phyloP scores from a whole-genome alignment of 2,329 filamentous ascomycete species.

The Cercospora brassicicola region DNA sequence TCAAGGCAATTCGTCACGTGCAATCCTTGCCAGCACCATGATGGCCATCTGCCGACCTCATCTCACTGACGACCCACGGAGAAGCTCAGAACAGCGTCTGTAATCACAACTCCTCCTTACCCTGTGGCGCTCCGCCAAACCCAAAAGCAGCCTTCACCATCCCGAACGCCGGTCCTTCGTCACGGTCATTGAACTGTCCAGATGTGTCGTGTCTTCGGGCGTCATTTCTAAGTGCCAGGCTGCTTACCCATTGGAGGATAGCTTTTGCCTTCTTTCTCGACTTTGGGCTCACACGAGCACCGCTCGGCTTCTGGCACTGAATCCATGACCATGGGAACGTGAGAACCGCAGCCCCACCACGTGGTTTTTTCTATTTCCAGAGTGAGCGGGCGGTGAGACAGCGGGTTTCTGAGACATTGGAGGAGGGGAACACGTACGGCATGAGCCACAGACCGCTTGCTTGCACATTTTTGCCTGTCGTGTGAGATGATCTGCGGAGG shows the following conservation, averaged over 20 bases:
- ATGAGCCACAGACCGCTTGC: slow-evolving; percentile 61
- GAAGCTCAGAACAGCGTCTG: background rate
- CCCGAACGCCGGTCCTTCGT: slow-evolving; percentile 33
- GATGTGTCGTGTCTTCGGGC: background rate
- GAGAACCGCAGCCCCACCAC: slow-evolving; percentile 40
- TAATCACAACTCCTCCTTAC: slow-evolving; percentile 31
- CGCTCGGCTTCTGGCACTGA: slow-evolving; percentile 58
- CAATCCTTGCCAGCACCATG: background rate
- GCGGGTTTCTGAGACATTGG: background rate
- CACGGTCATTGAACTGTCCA: slow-evolving; percentile 13
- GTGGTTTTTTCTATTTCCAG: slow-evolving; percentile 35
- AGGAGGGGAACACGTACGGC: slow-evolving; percentile 36
- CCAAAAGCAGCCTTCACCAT: slow-evolving; percentile 37
- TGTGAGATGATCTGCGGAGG: background rate
- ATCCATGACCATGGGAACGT: slow-evolving; percentile 55
- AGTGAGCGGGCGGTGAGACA: background rate
- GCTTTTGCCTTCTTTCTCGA: slow-evolving; percentile 60
- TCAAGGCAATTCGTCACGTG: background rate
- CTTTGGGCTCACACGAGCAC: slow-evolving; percentile 65
- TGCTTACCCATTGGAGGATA: slow-evolving; percentile 63
- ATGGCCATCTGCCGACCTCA: background rate
- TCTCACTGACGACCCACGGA: background rate
- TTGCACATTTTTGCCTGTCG: slow-evolving; percentile 58
- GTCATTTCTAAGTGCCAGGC: slow-evolving; percentile 16
- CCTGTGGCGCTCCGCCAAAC: slow-evolving; percentile 23